Evolutionary conservation across 2,329 filamentous ascomycete genomes (phyloP).

Genomic region (Ophiostoma triangulosporum): DNA sequence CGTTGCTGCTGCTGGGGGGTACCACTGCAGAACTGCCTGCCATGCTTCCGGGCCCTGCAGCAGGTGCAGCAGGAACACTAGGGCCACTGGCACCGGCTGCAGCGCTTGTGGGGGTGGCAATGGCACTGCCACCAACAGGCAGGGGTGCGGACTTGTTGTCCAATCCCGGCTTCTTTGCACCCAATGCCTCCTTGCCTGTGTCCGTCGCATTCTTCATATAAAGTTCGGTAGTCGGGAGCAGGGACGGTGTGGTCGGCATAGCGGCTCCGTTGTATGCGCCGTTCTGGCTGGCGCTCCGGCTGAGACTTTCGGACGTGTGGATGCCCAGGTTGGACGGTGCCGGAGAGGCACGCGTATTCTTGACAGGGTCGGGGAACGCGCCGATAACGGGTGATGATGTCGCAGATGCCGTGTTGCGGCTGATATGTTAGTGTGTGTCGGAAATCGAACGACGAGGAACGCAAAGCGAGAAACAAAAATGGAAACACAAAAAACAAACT

Average conservation of each 20-base stretch:
- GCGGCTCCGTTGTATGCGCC: background rate
- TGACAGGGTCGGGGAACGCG: constrained; percentile 49
- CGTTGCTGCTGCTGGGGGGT: background rate
- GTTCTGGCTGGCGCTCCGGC: background rate
- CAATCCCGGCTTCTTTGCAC: background rate
- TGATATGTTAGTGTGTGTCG: constrained; percentile 12
- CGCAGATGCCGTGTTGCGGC: constrained; percentile 37
- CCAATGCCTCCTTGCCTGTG: background rate
- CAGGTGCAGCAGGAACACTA: background rate
- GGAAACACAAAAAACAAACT: background rate
- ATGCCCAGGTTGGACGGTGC: constrained; percentile 30
- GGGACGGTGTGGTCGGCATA: background rate
- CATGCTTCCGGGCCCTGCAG: background rate
- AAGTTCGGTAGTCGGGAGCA: background rate
- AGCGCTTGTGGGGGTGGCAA: background rate
- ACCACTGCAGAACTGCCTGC: background rate
- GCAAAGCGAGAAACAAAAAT: constrained; percentile 19
- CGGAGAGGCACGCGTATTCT: constrained; percentile 41
- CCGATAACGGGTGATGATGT: constrained; percentile 64
- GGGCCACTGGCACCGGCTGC: background rate
- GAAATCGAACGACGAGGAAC: background rate
- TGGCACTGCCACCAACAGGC: background rate
- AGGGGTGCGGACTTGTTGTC: background rate
- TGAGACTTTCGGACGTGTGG: background rate
- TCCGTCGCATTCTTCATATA: background rate